Base-by-base conservation (phyloP, 371 early-diverging fungal species). In the Mucor racemosus region DNA sequence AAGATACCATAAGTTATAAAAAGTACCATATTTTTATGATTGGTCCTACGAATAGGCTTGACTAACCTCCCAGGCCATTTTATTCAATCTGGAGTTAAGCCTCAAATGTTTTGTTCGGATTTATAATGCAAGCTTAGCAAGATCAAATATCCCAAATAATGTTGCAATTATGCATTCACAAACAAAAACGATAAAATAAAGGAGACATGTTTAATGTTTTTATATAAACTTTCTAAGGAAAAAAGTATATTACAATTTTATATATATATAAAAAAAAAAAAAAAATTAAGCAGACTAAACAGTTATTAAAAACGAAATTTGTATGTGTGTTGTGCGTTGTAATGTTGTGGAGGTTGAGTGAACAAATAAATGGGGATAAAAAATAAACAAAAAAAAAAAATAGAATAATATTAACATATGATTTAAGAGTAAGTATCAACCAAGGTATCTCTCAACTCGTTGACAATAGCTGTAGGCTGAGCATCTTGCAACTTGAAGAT, bases 401-500 rank as follows among this genome's bases (percentile, higher is more conserved):
- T n/a, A 56, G 19, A 56, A n/a, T 35, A 56, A 56, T 56, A 56
- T 33, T 36, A 56, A 56, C 56, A 56, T 31, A 56, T 56, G 10
- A 74, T 85, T 79, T 91, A 94, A 68, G 85, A 87, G 76, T 90
- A 91, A 65, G 89, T 91, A 77, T 98, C 99, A 57, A 98, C 93
- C 60, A 98, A 85, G 64, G 94, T 86, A 78, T 97, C 97, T 66
- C 97, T 88, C 88, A 98, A 90, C 61, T 96, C 94, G 71, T 89
- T 94, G 64, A 97, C 95, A 75, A 97, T 93, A 58, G 94, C 93
- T 14, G 92, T 90, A 8, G 94, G 95, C 67, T 94, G 91, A 44
- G 92, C 89, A 69, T 96, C 95, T 73, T 95, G 94, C 31, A 97
- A 87, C 86, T 95, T 97, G 88, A 99, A 99, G 77, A 99, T 97